phyloP scores from a whole-genome alignment of 129 eudicot genomes.

The Pseudognaphalium luteoalbum region DNA sequence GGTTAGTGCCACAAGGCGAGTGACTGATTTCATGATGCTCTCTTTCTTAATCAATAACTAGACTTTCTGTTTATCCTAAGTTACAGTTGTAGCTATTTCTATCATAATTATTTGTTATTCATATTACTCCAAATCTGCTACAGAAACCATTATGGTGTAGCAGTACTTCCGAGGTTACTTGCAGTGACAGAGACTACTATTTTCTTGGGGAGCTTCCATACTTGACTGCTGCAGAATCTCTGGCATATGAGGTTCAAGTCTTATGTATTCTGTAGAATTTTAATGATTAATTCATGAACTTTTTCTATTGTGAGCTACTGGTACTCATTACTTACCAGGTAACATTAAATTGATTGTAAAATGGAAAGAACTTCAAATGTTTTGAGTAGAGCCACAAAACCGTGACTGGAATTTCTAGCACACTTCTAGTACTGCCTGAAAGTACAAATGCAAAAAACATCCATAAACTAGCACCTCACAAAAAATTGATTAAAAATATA shows the following conservation, averaged over 20 bases:
- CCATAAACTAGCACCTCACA: neutral
- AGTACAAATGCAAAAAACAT: neutral
- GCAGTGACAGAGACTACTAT: conserved; percentile 76
- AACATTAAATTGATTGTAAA: neutral
- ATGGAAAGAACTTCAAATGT: neutral
- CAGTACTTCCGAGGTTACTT: conserved; percentile 41
- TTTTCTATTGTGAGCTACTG: conserved; percentile 1
- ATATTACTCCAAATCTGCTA: conserved; percentile 12
- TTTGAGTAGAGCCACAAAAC: neutral
- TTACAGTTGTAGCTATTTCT: neutral
- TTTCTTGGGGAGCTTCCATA: conserved; percentile 90
- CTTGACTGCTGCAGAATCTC: conserved; percentile 67
- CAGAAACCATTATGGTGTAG: conserved; percentile 97
- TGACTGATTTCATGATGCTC: neutral
- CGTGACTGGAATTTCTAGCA: neutral
- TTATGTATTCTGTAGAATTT: neutral
- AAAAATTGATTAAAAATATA: neutral
- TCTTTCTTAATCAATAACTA: neutral
- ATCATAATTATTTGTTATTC: conserved; percentile 2
- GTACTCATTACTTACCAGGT: neutral
- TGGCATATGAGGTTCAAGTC: conserved; percentile 72
- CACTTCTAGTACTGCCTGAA: neutral
- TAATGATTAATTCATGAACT: neutral
- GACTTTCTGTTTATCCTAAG: neutral
- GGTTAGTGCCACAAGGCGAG: conserved; percentile 43